These are phyloP conservation scores for Fusarium staphyleae DNA, from an alignment of 2,329 filamentous ascomycete species.

Conservation along the genomic window DNA sequence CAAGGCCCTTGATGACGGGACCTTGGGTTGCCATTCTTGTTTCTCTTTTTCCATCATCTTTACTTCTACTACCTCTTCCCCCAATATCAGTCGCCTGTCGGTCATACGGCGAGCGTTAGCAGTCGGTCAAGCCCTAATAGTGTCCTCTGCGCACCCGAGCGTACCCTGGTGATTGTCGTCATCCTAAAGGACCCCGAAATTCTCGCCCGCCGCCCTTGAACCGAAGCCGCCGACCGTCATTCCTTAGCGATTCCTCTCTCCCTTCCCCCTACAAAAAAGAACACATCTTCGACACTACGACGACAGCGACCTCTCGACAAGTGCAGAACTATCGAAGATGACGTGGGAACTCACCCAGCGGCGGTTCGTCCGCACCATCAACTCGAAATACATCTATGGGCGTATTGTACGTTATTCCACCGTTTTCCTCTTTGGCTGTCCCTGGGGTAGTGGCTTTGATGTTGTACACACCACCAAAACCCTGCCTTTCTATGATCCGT, in stretches of 20 bases:
- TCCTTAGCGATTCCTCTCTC: conserved; percentile 13
- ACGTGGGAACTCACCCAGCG: conserved; percentile 35
- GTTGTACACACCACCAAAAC: neutral
- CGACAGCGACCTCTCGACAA: neutral
- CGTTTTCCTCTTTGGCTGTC: neutral
- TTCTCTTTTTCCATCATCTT: neutral
- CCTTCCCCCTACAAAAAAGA: neutral
- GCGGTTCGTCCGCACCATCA: conserved; percentile 35
- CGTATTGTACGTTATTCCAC: conserved; percentile 27
- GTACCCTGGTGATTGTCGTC: conserved; percentile 31
- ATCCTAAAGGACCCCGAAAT: conserved; percentile 4
- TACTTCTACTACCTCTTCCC: neutral
- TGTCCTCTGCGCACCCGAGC: conserved; percentile 22
- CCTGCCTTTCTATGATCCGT: conserved; percentile 33
- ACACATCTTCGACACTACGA: conserved; percentile 3
- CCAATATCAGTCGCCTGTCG: neutral
- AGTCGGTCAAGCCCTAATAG: neutral
- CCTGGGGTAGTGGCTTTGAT: neutral
- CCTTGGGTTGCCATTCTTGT: neutral
- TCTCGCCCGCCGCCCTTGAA: conserved; percentile 15
- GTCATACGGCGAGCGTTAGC: neutral
- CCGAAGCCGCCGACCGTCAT: conserved; percentile 8
- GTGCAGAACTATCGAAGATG: conserved; percentile 7
- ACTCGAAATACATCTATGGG: conserved; percentile 37
- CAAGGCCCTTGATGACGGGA: neutral